Evolutionary conservation across 176 grass and related monocot species (phyloP).

Genomic region (Eleusine indica): DNA sequence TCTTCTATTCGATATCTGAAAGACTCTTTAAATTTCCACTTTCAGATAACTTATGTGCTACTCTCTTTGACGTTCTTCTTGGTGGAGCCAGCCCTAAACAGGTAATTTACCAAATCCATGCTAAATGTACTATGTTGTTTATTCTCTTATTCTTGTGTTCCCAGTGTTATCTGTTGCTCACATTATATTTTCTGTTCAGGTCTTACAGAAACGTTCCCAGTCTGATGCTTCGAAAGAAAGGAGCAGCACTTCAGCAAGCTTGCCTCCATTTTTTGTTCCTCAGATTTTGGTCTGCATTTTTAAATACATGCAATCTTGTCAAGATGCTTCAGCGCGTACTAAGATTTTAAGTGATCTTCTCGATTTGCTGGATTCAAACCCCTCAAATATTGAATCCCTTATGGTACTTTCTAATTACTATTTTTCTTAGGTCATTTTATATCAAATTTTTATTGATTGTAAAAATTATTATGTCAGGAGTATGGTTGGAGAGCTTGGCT

Average conservation of each 20-base stretch:
- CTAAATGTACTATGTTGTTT: slow-evolving; percentile 13
- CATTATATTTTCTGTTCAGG: slow-evolving; percentile 62
- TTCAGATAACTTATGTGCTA: slow-evolving; percentile 89
- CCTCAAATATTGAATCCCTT: slow-evolving; percentile 85
- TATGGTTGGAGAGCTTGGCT: slow-evolving; percentile 87
- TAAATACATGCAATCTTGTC: slow-evolving; percentile 86
- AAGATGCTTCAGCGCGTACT: slow-evolving; percentile 71
- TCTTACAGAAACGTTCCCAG: slow-evolving; percentile 78
- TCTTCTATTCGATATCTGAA: slow-evolving; percentile 84
- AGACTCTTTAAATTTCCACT: slow-evolving; percentile 84
- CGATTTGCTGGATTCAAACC: slow-evolving; percentile 85
- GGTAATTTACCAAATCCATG: slow-evolving; percentile 49
- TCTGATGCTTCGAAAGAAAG: slow-evolving; percentile 63
- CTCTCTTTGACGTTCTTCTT: slow-evolving; percentile 97
- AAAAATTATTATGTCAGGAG: slow-evolving; percentile 58
- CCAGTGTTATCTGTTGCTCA: slow-evolving; percentile 17
- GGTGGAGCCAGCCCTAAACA: slow-evolving; percentile 99
- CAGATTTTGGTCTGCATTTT: slow-evolving; percentile 95
- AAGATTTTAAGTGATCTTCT: slow-evolving; percentile 88
- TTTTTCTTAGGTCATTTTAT: slow-evolving; percentile 37
- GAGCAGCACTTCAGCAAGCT: slow-evolving; percentile 43
- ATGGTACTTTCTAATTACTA: slow-evolving; percentile 61
- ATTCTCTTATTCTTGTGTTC: slow-evolving; percentile 10
- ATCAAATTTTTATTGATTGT: slow-evolving; percentile 39
- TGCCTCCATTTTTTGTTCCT: slow-evolving; percentile 88